A percentile compares a stretch with the other conserved stretches of the same genome.
Conservation (phyloP, 306 rosid genomes). For the Rubus parviflorus region DNA sequence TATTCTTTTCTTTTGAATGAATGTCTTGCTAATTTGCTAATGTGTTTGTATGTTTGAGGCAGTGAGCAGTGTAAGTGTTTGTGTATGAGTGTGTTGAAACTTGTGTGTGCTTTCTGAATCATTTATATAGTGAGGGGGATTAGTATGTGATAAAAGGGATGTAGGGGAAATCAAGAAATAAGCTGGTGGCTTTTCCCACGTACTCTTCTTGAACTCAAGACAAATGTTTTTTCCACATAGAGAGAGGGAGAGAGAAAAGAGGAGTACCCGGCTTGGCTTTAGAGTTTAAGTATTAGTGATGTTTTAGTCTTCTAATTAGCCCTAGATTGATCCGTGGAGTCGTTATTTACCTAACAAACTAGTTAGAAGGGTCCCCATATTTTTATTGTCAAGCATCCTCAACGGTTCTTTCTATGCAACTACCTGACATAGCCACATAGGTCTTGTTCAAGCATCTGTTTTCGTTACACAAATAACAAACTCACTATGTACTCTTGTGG, state of each 20-base stretch:
- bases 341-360: conserved; percentile 16
- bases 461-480: neutral
- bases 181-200: neutral
- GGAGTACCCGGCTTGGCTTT: neutral
- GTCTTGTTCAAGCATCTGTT: conserved; percentile 2
- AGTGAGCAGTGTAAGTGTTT: neutral
- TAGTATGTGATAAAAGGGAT: neutral
- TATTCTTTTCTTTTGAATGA: neutral
- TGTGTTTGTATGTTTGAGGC: neutral
- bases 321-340: conserved; percentile 5
- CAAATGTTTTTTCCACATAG: neutral
- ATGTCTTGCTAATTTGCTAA: neutral
- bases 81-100: conserved; percentile 1
- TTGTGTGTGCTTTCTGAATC: conserved; percentile 9
- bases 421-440: neutral
- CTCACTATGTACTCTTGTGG: neutral
- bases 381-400: neutral
- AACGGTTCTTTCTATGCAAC: neutral
- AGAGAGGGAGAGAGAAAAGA: neutral
- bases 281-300: neutral
- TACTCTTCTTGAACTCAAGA: neutral
- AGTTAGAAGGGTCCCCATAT: neutral
- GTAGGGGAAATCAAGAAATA: conserved; percentile 18
- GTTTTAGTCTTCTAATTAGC: neutral
- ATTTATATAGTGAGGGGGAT: neutral